Evolutionary conservation across 192 early-diverging fungal genomes (phyloP).

Genomic region (Chytriomyces sp.): DNA sequence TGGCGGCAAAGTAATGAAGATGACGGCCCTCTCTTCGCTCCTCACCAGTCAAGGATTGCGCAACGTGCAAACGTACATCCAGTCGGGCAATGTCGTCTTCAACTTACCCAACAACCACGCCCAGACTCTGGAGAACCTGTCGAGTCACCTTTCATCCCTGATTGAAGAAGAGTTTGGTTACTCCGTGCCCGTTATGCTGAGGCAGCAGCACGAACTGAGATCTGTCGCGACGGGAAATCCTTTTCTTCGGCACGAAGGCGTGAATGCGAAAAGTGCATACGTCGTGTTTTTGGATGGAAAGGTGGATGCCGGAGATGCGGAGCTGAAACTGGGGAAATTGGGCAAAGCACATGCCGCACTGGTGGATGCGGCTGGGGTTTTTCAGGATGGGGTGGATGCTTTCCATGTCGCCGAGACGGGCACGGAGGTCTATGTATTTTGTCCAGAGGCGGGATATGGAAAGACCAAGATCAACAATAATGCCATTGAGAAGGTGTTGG

Average conservation of each 20-base stretch:
- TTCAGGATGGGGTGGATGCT: neutral
- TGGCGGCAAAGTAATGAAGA: slow-evolving; percentile 1
- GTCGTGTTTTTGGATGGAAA: neutral
- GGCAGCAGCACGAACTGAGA: neutral
- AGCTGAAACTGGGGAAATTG: neutral
- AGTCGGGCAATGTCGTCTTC: slow-evolving; percentile 26
- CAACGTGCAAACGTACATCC: slow-evolving; percentile 14
- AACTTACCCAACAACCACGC: slow-evolving; percentile 1
- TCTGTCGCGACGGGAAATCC: neutral
- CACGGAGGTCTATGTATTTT: neutral
- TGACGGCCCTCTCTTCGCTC: neutral
- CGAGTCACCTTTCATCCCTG: neutral
- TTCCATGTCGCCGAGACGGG: neutral
- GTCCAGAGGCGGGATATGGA: slow-evolving; percentile 9
- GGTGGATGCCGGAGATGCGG: neutral
- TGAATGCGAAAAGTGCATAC: neutral
- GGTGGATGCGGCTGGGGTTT: neutral
- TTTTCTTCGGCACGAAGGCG: neutral
- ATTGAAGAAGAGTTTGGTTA: slow-evolving; percentile 17
- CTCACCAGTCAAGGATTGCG: neutral
- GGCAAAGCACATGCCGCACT: neutral
- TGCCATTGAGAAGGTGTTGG: slow-evolving; percentile 14
- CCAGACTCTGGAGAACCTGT: neutral
- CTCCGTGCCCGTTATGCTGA: neutral
- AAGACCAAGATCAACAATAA: slow-evolving; percentile 17